These are phyloP conservation scores for Boletellus deceptivus DNA, from an alignment of 1,284 basidiomycete species.

Conservation along the genomic window DNA sequence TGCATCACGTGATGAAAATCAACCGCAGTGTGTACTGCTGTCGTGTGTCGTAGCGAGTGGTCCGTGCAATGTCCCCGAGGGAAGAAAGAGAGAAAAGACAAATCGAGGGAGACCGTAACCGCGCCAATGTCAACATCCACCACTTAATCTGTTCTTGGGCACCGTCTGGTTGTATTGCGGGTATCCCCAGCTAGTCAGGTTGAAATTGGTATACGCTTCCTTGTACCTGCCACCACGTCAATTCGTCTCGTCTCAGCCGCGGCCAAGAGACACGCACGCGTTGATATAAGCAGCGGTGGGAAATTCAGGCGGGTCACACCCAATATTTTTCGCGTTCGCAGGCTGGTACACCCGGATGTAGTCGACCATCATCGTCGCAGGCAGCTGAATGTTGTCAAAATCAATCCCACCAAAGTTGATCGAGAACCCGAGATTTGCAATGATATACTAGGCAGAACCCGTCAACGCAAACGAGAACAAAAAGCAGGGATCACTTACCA, in stretches of 20 bases:
- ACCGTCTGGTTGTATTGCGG: constrained; percentile 37
- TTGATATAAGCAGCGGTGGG: constrained; percentile 38
- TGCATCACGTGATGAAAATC: constrained; percentile 33
- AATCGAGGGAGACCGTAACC: constrained; percentile 7
- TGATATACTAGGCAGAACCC: constrained; percentile 36
- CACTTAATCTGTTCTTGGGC: constrained; percentile 37
- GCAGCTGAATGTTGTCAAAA: constrained; percentile 37
- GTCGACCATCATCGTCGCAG: constrained; percentile 42
- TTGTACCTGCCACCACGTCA: constrained; percentile 27
- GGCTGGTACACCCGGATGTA: constrained; percentile 47
- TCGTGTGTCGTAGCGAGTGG: background rate
- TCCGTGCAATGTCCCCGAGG: background rate
- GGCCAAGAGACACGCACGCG: constrained; percentile 28
- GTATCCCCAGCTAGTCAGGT: constrained; percentile 36
- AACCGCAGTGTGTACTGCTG: constrained; percentile 10
- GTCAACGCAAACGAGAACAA: constrained; percentile 1
- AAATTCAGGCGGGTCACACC: constrained; percentile 39
- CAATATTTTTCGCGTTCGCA: constrained; percentile 34
- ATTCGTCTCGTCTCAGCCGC: background rate
- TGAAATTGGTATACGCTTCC: constrained; percentile 41
- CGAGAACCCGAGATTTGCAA: constrained; percentile 44
- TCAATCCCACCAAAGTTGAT: constrained; percentile 41
- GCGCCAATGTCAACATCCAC: constrained; percentile 27
- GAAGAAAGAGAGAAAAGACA: background rate
- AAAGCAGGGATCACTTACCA: constrained; percentile 27